A percentile compares a stretch with the other conserved stretches of the same genome.
These are phyloP conservation scores for Delitschia confertaspora DNA, from an alignment of 495 filamentous ascomycete species.

Conservation along the genomic window DNA sequence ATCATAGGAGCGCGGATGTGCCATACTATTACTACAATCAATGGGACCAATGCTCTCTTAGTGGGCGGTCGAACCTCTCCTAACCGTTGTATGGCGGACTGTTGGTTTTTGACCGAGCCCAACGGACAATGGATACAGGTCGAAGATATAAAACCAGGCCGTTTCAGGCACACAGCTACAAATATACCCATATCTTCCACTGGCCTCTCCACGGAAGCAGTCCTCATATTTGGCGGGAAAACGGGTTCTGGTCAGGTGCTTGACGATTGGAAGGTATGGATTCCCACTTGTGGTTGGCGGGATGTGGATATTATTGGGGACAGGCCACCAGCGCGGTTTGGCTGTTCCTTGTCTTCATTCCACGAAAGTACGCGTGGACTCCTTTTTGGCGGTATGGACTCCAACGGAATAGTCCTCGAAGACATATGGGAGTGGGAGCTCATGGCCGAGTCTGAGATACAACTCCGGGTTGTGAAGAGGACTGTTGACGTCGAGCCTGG, in stretches of 20 bases:
- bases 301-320: slow-evolving; percentile 36
- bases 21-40: slow-evolving; percentile 60
- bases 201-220: slow-evolving; percentile 27
- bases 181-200: slow-evolving; percentile 34
- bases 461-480: slow-evolving; percentile 13
- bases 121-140: slow-evolving; percentile 52
- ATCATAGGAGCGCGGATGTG: slow-evolving; percentile 45
- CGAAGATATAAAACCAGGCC: slow-evolving; percentile 51
- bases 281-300: slow-evolving; percentile 45
- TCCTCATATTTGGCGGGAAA: slow-evolving; percentile 66
- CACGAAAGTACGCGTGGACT: slow-evolving; percentile 42
- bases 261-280: slow-evolving; percentile 58
- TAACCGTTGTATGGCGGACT: slow-evolving; percentile 53
- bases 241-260: slow-evolving; percentile 47
- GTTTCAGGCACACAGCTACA: slow-evolving; percentile 66
- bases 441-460: slow-evolving; percentile 26
- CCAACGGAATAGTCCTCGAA: slow-evolving; percentile 48
- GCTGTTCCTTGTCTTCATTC: slow-evolving; percentile 44
- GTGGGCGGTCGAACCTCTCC: slow-evolving; percentile 76
- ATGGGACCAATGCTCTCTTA: slow-evolving; percentile 46
- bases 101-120: slow-evolving; percentile 62
- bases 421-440: slow-evolving; percentile 51
- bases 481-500: slow-evolving; percentile 7
- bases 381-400: slow-evolving; percentile 57
- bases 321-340: slow-evolving; percentile 49